A percentile compares a stretch with the other conserved stretches of the same genome.
phyloP scores from a whole-genome alignment of 177 flowering plant species.

The Vitis hybrid region DNA sequence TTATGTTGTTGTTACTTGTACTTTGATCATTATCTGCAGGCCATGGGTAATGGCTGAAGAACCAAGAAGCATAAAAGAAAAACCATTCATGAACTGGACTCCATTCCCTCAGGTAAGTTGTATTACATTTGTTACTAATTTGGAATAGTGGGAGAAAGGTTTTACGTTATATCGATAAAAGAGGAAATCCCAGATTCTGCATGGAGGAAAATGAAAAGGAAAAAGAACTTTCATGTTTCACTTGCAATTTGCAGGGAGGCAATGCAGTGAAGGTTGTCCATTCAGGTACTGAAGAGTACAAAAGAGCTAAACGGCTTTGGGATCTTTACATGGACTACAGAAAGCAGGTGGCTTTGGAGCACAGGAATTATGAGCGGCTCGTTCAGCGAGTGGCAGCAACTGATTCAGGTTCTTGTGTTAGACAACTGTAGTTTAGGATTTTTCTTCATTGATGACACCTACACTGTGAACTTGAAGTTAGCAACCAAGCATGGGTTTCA shows the following conservation, averaged over 20 bases:
- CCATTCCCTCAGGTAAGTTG: slow-evolving; percentile 22
- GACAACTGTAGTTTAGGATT: no score
- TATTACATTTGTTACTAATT: background rate
- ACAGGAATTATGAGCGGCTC: background rate
- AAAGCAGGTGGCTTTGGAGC: slow-evolving; percentile 29
- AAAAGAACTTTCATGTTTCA: no score
- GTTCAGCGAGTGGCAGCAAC: no score
- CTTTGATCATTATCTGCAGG: slow-evolving; percentile 22
- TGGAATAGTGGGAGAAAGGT: background rate
- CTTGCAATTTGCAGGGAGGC: background rate
- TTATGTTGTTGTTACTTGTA: background rate
- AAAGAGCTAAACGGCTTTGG: slow-evolving; percentile 24
- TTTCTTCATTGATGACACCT: no score
- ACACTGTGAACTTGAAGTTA: no score
- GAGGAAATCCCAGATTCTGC: no score
- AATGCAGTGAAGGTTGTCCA: slow-evolving; percentile 24
- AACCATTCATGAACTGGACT: slow-evolving; percentile 10
- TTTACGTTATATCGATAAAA: no score
- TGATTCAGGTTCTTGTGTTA: no score
- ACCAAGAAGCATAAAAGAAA: background rate
- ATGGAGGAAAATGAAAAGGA: no score
- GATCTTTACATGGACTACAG: slow-evolving; percentile 25
- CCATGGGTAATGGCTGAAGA: slow-evolving; percentile 41
- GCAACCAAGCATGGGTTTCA: no score
- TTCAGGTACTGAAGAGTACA: slow-evolving; percentile 34